Base-by-base conservation (phyloP, 495 filamentous ascomycete species). In the Penicillium bialowiezense region DNA sequence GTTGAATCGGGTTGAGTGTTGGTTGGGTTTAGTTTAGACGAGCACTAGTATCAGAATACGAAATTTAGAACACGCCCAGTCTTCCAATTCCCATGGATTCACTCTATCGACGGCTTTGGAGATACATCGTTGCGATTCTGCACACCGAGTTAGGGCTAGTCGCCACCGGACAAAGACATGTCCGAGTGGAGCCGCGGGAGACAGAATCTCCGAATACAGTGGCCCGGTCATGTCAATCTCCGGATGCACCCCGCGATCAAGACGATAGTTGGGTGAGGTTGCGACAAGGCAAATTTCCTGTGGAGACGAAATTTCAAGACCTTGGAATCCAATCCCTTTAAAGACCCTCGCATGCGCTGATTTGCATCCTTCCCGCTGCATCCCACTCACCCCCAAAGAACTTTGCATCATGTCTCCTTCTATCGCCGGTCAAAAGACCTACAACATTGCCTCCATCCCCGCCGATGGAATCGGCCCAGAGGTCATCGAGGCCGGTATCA, bases 401-500 rank as follows among this genome's bases (percentile, higher is more conserved):
- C 40, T 41, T 26, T 33, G 26, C 39, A 44, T 14, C n/a, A 60
- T 55, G 57, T 63, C 60, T 23, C n/a, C n/a, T n/a, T n/a, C n/a
- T n/a, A n/a, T n/a, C n/a, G n/a, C n/a, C n/a, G n/a, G n/a, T n/a
- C n/a, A n/a, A n/a, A 64, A 65, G 43, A 63, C 58, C 10, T 78
- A 78, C 58, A 65, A 57, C 31, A 77, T 81, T 35, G 76, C 75
- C 4, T 64, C 69, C 2, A 79, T 81, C 31, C 77, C 77, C 7
- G 77, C 67, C 7, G 77, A 81, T 63, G 77, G 77, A 21, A 81
- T 81, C 48, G 76, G 77, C 2, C 68, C 70, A n/a, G 77, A 81
- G 52, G 76, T 81, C 17, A 73, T 79, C 47, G 45, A 63, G 29
- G 77, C 74, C 12, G 76, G 73, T 6, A 72, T 74, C 37, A 51